These are phyloP conservation scores for Rusavskia elegans DNA, from an alignment of 495 filamentous ascomycete species.

Conservation along the genomic window DNA sequence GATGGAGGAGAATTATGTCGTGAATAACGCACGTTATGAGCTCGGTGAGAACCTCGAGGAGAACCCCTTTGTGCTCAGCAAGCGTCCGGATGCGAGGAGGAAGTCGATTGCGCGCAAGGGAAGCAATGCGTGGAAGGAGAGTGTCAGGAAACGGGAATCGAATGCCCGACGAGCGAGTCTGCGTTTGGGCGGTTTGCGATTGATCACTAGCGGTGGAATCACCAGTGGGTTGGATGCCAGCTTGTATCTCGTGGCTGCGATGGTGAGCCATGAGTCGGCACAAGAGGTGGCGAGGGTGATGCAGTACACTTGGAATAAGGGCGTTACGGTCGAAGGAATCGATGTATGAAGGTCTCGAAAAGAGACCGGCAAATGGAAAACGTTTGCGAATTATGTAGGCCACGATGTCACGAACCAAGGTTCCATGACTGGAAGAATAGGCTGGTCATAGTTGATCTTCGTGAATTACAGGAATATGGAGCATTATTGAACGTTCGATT, in stretches of 20 bases:
- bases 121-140: conserved; percentile 52
- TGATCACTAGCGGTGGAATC: conserved; percentile 63
- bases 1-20: conserved; percentile 61
- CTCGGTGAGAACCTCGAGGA: conserved; percentile 54
- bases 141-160: conserved; percentile 47
- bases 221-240: conserved; percentile 64
- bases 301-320: conserved; percentile 60
- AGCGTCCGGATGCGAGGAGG: conserved; percentile 41
- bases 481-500: too few species aligned
- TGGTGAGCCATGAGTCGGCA: conserved; percentile 51
- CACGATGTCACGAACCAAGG: not conserved
- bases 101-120: conserved; percentile 54
- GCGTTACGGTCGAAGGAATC: conserved; percentile 51
- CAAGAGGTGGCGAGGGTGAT: conserved; percentile 50
- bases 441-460: too few species aligned
- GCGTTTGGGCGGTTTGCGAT: conserved; percentile 50
- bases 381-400: not conserved
- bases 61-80: conserved; percentile 57
- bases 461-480: too few species aligned
- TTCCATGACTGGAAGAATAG: too few species aligned
- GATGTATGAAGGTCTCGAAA: conserved; percentile 37
- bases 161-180: conserved; percentile 49
- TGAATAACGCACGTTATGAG: conserved; percentile 67
- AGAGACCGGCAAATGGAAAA: not conserved
- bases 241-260: conserved; percentile 59